Percentiles rank a stretch among this genome's conserved stretches.
phyloP scores from a whole-genome alignment of 805 yeast genomes.

The Wickerhamomyces pijperi region DNA sequence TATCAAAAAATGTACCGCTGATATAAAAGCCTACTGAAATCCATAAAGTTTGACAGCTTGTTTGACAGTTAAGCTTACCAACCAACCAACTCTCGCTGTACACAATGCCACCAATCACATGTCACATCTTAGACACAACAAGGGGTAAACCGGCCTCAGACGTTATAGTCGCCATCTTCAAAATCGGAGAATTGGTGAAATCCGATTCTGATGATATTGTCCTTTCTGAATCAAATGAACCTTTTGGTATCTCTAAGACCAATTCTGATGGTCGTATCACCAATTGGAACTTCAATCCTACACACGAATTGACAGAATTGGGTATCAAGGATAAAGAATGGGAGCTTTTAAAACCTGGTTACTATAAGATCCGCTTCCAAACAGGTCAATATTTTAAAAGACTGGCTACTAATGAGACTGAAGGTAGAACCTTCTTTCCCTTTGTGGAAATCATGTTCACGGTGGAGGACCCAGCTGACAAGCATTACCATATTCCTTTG shows the following conservation, averaged over 20 bases:
- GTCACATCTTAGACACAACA: constrained; percentile 83
- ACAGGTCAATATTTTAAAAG: constrained; percentile 53
- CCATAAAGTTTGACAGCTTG: too few species aligned
- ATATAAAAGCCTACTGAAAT: neutral
- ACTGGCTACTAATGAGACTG: constrained; percentile 10
- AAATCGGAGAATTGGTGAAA: constrained; percentile 13
- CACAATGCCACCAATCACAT: constrained; percentile 54
- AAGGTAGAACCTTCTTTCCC: constrained; percentile 64
- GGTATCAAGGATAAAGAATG: constrained; percentile 29
- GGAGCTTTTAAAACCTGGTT: constrained; percentile 43
- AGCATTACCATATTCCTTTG: constrained; percentile 85
- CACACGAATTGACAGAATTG: constrained; percentile 12
- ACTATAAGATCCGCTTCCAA: constrained; percentile 66
- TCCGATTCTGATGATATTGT: constrained; percentile 15
- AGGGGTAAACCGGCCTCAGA: constrained; percentile 70
- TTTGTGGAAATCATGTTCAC: constrained; percentile 72
- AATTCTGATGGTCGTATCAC: constrained; percentile 74
- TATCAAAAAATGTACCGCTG: too few species aligned
- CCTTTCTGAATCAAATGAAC: constrained; percentile 23
- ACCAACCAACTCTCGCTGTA: too few species aligned
- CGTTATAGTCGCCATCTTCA: constrained; percentile 58
- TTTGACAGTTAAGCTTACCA: too few species aligned
- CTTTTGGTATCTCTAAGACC: constrained; percentile 62
- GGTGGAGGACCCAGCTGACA: constrained; percentile 54
- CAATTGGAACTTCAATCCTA: constrained; percentile 47